Base-by-base conservation (phyloP, 2,329 filamentous ascomycete genomes). In the Aspergillus hortae region DNA sequence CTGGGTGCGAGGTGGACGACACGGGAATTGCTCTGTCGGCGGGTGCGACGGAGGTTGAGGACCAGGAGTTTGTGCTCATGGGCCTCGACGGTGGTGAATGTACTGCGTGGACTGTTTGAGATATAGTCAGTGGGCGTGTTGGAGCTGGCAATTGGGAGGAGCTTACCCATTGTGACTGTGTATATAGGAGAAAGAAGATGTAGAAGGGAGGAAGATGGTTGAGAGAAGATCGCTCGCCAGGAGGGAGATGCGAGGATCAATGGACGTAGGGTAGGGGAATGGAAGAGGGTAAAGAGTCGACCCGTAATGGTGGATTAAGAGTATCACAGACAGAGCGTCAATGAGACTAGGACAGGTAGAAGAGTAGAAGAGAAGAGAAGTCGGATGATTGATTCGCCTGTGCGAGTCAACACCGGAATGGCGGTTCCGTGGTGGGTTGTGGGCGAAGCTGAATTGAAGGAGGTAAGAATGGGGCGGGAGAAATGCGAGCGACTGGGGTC, bases 1-100 rank as follows among this genome's bases (percentile, higher is more conserved):
- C 65, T 12, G 76, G 75, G 54, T 77, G 75, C 33, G 73, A 77
- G 46, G 73, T 76, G 12, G 67, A 62, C 4, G 74, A 71, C 49
- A 67, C 56, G 11, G 70, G 71, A 41, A 72, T 65, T 17, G 57
- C 61, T 49, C 60, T 60, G 42, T 63, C 61, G 12, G 63, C 64
- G 36, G 57, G 55, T 56, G 64, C 59, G 36, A 57, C 56, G 45
- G 59, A 53, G 41, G 55, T 60, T 33, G 57, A 43, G 35, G 56
- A 54, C 50, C 58, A 56, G 15, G 62, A 64, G 42, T 60, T 59
- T 44, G 33, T 48, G 46, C 62, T 55, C 33, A 54, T 57, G 48
- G 61, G 59, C 44, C 66, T 59, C 40, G 64, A 62, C 55, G 56
- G 56, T 51, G 52, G 60, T 33, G 56, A 56, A 49, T 53, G 44